Evolutionary conservation across 176 grass and related monocot genomes (phyloP).

Genomic region (Ampelocalamus luodianensis): DNA sequence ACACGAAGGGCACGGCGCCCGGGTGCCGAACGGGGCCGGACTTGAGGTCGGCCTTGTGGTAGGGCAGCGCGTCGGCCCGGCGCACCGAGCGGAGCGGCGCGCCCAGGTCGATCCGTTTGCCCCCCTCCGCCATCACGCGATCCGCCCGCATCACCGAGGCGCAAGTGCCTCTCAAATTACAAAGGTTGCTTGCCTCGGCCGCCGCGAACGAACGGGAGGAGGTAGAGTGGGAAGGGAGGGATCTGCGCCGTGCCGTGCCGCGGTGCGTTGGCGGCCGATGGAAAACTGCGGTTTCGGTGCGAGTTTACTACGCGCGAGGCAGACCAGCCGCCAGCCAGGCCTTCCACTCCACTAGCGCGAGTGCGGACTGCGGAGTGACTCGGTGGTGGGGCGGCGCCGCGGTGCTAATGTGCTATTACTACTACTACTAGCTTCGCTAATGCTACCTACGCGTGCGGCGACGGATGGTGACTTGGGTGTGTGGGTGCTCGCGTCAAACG

Average conservation of each 20-base stretch:
- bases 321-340: neutral
- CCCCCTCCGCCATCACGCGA: constrained; percentile 45
- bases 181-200: constrained; percentile 23
- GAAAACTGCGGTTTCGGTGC: constrained; percentile 27
- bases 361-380: constrained; percentile 45
- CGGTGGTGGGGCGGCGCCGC: constrained; percentile 26
- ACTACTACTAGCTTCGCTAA: neutral
- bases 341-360: constrained; percentile 40
- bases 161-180: neutral
- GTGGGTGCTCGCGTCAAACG: constrained; percentile 22
- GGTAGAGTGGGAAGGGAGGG: constrained; percentile 16
- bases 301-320: constrained; percentile 31
- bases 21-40: constrained; percentile 78
- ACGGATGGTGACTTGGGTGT: constrained; percentile 38
- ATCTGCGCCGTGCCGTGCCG: constrained; percentile 44
- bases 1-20: constrained; percentile 79
- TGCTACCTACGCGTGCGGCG: constrained; percentile 49
- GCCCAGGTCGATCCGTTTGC: constrained; percentile 70
- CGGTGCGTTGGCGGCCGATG: neutral
- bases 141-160: constrained; percentile 34
- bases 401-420: neutral
- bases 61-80: constrained; percentile 42
- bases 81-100: constrained; percentile 55
- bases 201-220: constrained; percentile 31
- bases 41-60: constrained; percentile 56